Conservation (phyloP, 129 eudicot genomes). For the Sambucus nigra region DNA sequence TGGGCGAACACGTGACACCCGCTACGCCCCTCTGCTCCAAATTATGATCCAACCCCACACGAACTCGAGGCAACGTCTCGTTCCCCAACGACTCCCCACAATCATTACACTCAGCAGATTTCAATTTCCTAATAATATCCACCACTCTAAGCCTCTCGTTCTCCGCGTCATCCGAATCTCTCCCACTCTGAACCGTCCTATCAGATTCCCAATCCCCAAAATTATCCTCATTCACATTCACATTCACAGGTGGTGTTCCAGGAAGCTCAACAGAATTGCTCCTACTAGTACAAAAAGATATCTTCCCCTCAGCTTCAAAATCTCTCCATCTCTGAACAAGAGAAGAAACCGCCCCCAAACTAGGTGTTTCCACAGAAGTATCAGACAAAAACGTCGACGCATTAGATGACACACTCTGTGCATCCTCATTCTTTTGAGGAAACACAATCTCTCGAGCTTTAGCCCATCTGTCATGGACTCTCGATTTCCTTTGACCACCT, state of each 20-base stretch:
- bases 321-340: constrained; percentile 55
- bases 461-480: constrained; percentile 22
- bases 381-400: too few species aligned
- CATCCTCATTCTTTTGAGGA: neutral
- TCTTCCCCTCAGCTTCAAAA: constrained; percentile 31
- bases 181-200: constrained; percentile 15
- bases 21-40: constrained; percentile 16
- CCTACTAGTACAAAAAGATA: constrained; percentile 10
- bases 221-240: constrained; percentile 18
- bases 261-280: constrained; percentile 11
- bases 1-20: constrained; percentile 28
- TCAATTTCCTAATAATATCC: constrained; percentile 54
- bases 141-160: constrained; percentile 57
- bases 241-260: neutral
- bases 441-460: constrained; percentile 28
- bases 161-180: constrained; percentile 33
- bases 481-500: constrained; percentile 5
- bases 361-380: too few species aligned
- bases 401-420: too few species aligned
- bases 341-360: constrained; percentile 48
- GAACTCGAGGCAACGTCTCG: neutral
- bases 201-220: constrained; percentile 41
- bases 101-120: constrained; percentile 15
- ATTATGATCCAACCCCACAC: constrained; percentile 25
- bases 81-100: constrained; percentile 9